Evolutionary conservation across 163 green algal genomes (phyloP).

Genomic region (Chlorella variabilis): DNA sequence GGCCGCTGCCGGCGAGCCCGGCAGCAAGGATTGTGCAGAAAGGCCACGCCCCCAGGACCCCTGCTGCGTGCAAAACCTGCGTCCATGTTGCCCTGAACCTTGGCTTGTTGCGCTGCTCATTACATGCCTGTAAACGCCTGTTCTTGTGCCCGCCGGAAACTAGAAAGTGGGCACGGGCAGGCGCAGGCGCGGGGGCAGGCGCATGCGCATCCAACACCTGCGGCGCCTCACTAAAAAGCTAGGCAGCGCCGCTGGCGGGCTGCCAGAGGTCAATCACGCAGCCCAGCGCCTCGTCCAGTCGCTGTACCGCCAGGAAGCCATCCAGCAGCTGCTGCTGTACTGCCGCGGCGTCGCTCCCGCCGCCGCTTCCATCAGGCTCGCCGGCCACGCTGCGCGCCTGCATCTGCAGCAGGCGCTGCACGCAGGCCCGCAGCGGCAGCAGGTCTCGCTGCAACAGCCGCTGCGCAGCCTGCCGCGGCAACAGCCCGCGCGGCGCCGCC

Average conservation of each 20-base stretch:
- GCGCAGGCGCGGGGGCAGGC: too few relatives aligned
- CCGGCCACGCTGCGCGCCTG: not conserved
- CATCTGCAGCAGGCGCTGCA: constrained; percentile 5
- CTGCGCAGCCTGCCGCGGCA: not conserved
- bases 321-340: constrained; percentile 9
- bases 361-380: not conserved
- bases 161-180: too few relatives aligned
- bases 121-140: too few relatives aligned
- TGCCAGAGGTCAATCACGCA: constrained; percentile 33
- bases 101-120: too few relatives aligned
- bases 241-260: not conserved
- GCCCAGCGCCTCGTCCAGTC: constrained; percentile 26
- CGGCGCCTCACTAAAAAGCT: too few relatives aligned
- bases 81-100: too few relatives aligned
- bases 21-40: too few relatives aligned
- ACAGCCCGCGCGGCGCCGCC: not conserved
- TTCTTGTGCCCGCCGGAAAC: too few relatives aligned
- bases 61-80: too few relatives aligned
- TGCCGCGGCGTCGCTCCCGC: not conserved
- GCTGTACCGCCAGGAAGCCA: constrained; percentile 28
- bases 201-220: too few relatives aligned
- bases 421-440: constrained; percentile 13
- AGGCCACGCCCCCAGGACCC: too few relatives aligned
- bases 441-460: constrained; percentile 20
- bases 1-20: too few relatives aligned